Percentiles rank a stretch among this genome's conserved stretches.
phyloP scores from a whole-genome alignment of 73 alveolate genomes.

The Paramecium octaurelia region DNA sequence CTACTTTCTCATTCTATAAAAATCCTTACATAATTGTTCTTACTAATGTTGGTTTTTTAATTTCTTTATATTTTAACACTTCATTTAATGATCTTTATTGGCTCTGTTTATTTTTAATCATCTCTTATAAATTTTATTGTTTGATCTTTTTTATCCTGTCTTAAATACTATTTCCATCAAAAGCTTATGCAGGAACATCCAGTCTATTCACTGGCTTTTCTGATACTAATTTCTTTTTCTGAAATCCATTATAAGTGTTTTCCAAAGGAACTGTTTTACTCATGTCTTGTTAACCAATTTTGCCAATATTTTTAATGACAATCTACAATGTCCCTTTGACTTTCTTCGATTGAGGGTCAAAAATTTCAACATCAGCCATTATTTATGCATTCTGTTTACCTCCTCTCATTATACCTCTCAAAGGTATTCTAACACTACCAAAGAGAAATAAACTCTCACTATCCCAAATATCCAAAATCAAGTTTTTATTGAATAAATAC shows the following conservation, averaged over 20 bases:
- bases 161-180: neutral
- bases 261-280: neutral
- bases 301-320: conserved; percentile 3
- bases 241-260: neutral
- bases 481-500: conserved; percentile 50
- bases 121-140: neutral
- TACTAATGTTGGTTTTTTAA: neutral
- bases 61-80: conserved; percentile 24
- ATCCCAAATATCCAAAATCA: conserved; percentile 76
- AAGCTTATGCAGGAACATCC: neutral
- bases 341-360: neutral
- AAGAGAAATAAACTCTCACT: conserved; percentile 71
- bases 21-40: conserved; percentile 20
- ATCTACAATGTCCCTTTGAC: neutral
- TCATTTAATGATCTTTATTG: conserved; percentile 17
- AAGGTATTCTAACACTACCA: conserved; percentile 74
- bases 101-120: neutral
- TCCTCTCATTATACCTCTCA: conserved; percentile 67
- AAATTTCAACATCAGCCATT: conserved; percentile 32
- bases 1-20: neutral
- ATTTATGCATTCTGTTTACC: conserved; percentile 36
- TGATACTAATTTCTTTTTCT: neutral
- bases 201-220: conserved; percentile 27
- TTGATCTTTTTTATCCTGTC: conserved; percentile 13
- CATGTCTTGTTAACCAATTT: conserved; percentile 13